Evolutionary conservation across 2,329 filamentous ascomycete genomes (phyloP), one percentile per base, ranked within the genome.

Genomic region (Aureobasidium sp.): DNA sequence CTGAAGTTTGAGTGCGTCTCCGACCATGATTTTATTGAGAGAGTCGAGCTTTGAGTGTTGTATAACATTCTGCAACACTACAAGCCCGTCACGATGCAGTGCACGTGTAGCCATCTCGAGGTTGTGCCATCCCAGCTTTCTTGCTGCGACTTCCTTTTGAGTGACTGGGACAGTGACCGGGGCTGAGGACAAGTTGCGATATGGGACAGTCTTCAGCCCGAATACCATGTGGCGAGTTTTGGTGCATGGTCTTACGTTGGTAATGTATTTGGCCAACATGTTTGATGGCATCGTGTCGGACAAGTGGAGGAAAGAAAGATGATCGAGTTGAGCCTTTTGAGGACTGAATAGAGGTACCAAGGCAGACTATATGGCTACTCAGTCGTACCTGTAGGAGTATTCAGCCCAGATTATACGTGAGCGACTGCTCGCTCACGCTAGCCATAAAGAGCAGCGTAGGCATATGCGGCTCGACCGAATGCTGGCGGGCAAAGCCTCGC

Each of bases 21-120:
- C 42, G 1, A 87, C 80, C 88, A 91, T 91, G 69, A 85, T 87
- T 53, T 70, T 68, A 70, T 91, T 90, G 43, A 91, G 76, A 9
- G 72, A 70, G 69, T 90, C 85, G 4, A 91, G 75, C n/a, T 83
- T 73, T 0, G 78, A 71, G 68, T 86, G 83, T 0, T 82, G 79
- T 25, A 90, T 79, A 2, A 82, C 82, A 71, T 87, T 77, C 60
- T 88, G 80, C 3, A 90, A 74, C 0, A 90, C 84, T 1, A 90
- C 85, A 0, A 90, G 75, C 0, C 88, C 88, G 68, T 90, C 87
- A 23, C 75, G 71, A 64, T 87, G 81, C 9, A 89, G 70, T 40
- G 82, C 79, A 3, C 84, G 77, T 1, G 87, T 84, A 1, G 86
- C 86, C 20, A 82, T 80, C 69, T 90, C 87, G 1, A 90, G 77